phyloP scores from a whole-genome alignment of 225 moss, liverwort and hornwort genomes.

The Marchantia paleacea region DNA sequence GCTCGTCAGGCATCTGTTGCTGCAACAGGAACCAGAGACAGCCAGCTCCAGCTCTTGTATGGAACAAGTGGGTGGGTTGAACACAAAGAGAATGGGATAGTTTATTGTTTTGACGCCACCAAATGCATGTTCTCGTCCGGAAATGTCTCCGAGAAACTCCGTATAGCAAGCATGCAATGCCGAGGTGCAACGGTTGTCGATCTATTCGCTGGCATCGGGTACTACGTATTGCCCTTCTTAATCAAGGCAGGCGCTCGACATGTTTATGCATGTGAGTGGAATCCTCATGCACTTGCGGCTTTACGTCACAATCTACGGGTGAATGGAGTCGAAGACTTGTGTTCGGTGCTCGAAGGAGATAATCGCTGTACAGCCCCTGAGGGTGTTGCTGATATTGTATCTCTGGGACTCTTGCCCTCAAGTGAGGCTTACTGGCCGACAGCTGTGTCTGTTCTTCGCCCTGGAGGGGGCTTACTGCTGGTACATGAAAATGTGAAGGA shows the following conservation, averaged over 20 bases:
- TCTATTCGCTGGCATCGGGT: constrained; percentile 90
- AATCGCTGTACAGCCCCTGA: constrained; percentile 69
- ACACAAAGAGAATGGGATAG: constrained; percentile 78
- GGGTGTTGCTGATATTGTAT: constrained; percentile 81
- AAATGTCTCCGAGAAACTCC: constrained; percentile 89
- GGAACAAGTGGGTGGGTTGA: constrained; percentile 77
- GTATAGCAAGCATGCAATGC: constrained; percentile 63
- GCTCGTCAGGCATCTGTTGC: constrained; percentile 87
- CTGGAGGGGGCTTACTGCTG: constrained; percentile 73
- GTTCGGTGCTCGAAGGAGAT: constrained; percentile 84
- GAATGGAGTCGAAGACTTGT: constrained; percentile 62
- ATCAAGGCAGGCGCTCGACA: constrained; percentile 71
- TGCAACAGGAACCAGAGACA: constrained; percentile 80
- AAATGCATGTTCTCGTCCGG: constrained; percentile 99
- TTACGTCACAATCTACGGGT: constrained; percentile 72
- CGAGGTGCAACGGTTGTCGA: constrained; percentile 69
- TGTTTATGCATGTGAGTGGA: constrained; percentile 96
- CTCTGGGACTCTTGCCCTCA: constrained; percentile 82
- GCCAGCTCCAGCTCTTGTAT: constrained; percentile 66
- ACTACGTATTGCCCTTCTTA: constrained; percentile 81
- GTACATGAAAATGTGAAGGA: constrained; percentile 90
- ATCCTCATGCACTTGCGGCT: constrained; percentile 66
- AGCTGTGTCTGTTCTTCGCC: constrained; percentile 66
- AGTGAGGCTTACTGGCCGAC: constrained; percentile 86
- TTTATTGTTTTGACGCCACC: constrained; percentile 84